Evolutionary conservation across 2,329 filamentous ascomycete genomes (phyloP), one percentile per base, ranked within the genome.

Genomic region (Neodidymelliopsis sp.): DNA sequence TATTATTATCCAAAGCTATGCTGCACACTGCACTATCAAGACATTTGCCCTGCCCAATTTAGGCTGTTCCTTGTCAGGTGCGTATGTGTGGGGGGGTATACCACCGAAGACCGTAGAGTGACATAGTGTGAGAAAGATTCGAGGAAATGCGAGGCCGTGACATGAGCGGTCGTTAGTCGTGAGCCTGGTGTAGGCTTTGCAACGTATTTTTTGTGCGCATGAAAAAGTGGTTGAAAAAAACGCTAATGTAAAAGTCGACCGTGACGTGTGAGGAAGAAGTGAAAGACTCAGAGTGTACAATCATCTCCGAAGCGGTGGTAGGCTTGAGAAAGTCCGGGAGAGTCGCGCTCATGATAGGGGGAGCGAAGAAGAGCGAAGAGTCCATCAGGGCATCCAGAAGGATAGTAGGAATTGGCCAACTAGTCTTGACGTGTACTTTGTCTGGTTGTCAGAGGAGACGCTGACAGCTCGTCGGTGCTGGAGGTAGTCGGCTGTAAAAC

Each of bases 381-480:
- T 19, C 16, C 22, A 53, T 42, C 51, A 51, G 9, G 66, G 66
- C 31, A 68, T 53, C 67, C 67, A 70, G 53, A 70, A 70, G 5
- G 65, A 67, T 9, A 77, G 58, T 41, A 79, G 43, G 53, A 79
- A 78, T 15, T 72, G 65, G n/a, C 74, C 72, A 7, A 77, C 70
- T 25, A 78, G 64, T 9, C 76, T 65, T 6, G 74, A 73, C 1
- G 74, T 75, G 56, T 76, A 77, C 34, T 70, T 60, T 12, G 63
- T 67, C 51, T 77, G 71, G 43, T 74, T 74, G 28, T 67, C 64
- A 13, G 53, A 46, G 13, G 67, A 69, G 44, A 78, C 74, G 18
- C 63, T 65, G 36, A 77, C 67, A 28, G 65, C 60, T 28, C 71
- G 66, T 12, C 75, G 65, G 16, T 62, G 60, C 49, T 62, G 53